These are phyloP conservation scores for Candida succiphila DNA, from an alignment of 805 yeast genomes.

Conservation along the genomic window DNA sequence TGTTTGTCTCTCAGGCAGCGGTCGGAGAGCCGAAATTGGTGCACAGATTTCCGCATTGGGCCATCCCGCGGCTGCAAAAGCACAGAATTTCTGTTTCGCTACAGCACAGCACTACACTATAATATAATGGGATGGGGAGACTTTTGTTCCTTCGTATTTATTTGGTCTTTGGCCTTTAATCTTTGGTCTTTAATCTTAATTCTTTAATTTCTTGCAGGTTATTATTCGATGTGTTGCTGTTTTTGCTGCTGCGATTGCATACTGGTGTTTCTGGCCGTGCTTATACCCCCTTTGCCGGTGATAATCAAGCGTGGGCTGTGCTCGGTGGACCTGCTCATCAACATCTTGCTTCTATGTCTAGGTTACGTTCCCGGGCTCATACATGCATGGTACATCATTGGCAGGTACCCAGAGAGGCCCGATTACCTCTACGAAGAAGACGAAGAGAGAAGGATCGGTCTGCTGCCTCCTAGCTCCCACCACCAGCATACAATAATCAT, in stretches of 20 bases:
- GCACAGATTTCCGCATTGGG: too few relatives aligned
- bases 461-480: constrained; percentile 12
- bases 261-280: constrained; percentile 56
- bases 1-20: too few relatives aligned
- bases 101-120: too few relatives aligned
- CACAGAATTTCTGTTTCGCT: too few relatives aligned
- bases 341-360: constrained; percentile 47
- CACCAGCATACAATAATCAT: constrained; percentile 4
- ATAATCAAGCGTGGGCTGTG: constrained; percentile 62
- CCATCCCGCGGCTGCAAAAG: too few relatives aligned
- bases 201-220: too few relatives aligned
- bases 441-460: constrained; percentile 13
- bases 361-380: constrained; percentile 66
- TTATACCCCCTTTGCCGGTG: constrained; percentile 77
- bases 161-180: too few relatives aligned
- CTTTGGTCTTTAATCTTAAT: too few relatives aligned
- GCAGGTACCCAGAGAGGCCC: constrained; percentile 33
- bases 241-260: constrained; percentile 46
- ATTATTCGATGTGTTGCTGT: constrained; percentile 19
- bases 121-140: too few relatives aligned
- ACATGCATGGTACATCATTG: constrained; percentile 59
- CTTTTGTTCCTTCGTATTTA: too few relatives aligned
- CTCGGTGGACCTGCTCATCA: constrained; percentile 60
- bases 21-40: too few relatives aligned
- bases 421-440: constrained; percentile 13